Evolutionary conservation across 2,329 filamentous ascomycete genomes (phyloP).

Genomic region (Botryotinia convoluta): DNA sequence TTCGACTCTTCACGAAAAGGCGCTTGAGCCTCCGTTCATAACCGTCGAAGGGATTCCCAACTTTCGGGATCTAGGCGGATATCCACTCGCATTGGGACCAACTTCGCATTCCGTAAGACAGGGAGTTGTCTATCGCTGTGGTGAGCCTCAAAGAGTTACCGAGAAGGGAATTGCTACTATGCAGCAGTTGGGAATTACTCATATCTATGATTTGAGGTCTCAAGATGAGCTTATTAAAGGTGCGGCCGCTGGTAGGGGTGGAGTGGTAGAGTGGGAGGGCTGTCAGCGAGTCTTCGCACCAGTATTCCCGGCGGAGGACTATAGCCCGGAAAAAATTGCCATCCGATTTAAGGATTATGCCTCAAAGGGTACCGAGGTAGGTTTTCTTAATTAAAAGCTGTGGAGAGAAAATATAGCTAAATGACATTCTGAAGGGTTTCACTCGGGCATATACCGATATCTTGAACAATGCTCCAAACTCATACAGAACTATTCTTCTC

Average conservation of each 20-base stretch:
- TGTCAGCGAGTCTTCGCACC: slow-evolving; percentile 58
- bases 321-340: slow-evolving; percentile 61
- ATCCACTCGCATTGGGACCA: slow-evolving; percentile 43
- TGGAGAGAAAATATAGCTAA: slow-evolving; percentile 1
- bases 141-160: slow-evolving; percentile 60
- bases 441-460: slow-evolving; percentile 63
- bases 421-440: slow-evolving; percentile 50
- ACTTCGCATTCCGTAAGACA: slow-evolving; percentile 46
- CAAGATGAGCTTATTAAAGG: slow-evolving; percentile 54
- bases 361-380: slow-evolving; percentile 41
- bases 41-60: slow-evolving; percentile 60
- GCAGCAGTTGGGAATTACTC: slow-evolving; percentile 55
- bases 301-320: slow-evolving; percentile 62
- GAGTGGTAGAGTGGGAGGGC: slow-evolving; percentile 48
- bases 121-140: slow-evolving; percentile 63
- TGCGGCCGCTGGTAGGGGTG: slow-evolving; percentile 38
- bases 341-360: slow-evolving; percentile 60
- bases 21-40: slow-evolving; percentile 48
- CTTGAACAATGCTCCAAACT: slow-evolving; percentile 50
- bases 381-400: not conserved
- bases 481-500: slow-evolving; percentile 53
- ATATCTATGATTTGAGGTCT: slow-evolving; percentile 68
- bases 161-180: slow-evolving; percentile 52
- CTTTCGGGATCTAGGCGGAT: slow-evolving; percentile 66
- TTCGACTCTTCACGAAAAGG: not conserved